Conservation (phyloP, 495 filamentous ascomycete species). For the Tuber borchii region DNA sequence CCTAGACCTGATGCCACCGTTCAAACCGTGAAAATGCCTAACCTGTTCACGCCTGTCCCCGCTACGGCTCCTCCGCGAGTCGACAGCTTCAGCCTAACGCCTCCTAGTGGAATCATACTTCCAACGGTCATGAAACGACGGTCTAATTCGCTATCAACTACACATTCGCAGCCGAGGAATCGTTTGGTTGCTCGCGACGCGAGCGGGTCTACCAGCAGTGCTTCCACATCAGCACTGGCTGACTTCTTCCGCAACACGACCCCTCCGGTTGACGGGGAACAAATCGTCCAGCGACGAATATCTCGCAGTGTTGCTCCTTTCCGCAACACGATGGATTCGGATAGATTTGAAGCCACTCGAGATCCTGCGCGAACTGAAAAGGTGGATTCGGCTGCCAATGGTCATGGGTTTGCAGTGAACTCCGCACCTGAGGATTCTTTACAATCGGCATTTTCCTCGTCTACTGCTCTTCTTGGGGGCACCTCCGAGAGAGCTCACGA, state of each 20-base stretch:
- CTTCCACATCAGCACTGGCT: constrained; percentile 75
- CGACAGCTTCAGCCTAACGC: constrained; percentile 10
- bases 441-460: constrained; percentile 53
- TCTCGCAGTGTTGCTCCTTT: constrained; percentile 81
- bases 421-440: constrained; percentile 44
- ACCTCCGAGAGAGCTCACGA: constrained; percentile 28
- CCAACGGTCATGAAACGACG: constrained; percentile 38
- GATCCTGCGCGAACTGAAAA: background rate
- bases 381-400: background rate
- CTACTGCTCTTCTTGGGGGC: constrained; percentile 52
- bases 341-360: constrained; percentile 51
- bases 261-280: constrained; percentile 30
- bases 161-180: constrained; percentile 22
- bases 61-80: constrained; percentile 12
- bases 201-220: constrained; percentile 47
- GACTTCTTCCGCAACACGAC: constrained; percentile 87
- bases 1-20: constrained; percentile 1
- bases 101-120: constrained; percentile 25
- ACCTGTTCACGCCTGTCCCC: background rate
- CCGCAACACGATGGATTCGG: constrained; percentile 76
- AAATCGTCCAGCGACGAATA: constrained; percentile 54
- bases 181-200: constrained; percentile 38
- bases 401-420: constrained; percentile 18
- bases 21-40: background rate
- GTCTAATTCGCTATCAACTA: constrained; percentile 18